Percentiles rank a stretch among this genome's conserved stretches.
Evolutionary conservation across 2,329 filamentous ascomycete species (phyloP).

Genomic region (Sporothrix pallida): DNA sequence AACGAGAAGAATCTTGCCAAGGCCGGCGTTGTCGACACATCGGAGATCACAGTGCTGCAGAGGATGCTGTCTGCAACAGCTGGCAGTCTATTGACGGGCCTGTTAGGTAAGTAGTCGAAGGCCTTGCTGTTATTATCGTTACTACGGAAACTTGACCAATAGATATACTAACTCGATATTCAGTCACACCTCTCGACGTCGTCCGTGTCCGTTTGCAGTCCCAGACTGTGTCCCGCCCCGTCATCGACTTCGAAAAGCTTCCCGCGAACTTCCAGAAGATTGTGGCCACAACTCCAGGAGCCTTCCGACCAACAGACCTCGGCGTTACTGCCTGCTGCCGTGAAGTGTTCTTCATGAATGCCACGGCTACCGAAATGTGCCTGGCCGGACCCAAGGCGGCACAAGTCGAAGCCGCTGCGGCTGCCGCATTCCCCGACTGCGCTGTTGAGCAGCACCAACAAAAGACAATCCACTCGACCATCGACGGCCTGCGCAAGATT

Average conservation of each 20-base stretch:
- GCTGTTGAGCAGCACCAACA: constrained; percentile 86
- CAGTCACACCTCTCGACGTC: constrained; percentile 94
- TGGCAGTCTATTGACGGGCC: constrained; percentile 85
- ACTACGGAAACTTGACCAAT: too few relatives aligned
- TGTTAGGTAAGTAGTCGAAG: constrained; percentile 67
- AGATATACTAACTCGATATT: not conserved
- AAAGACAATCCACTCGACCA: constrained; percentile 83
- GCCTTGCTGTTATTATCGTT: too few relatives aligned
- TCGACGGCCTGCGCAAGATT: constrained; percentile 93
- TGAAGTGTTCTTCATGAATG: constrained; percentile 95
- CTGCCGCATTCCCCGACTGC: constrained; percentile 65
- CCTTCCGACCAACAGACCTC: constrained; percentile 77
- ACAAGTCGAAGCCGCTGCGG: constrained; percentile 54
- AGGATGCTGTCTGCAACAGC: constrained; percentile 95
- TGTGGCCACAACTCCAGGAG: constrained; percentile 63
- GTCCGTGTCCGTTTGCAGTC: constrained; percentile 94
- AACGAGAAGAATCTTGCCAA: constrained; percentile 40
- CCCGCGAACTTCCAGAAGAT: constrained; percentile 62
- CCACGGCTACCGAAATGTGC: constrained; percentile 75
- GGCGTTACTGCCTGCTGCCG: constrained; percentile 94
- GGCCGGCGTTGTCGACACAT: constrained; percentile 47
- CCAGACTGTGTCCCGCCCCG: constrained; percentile 58
- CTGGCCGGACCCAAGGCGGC: constrained; percentile 69
- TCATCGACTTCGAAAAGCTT: constrained; percentile 49
- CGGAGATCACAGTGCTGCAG: constrained; percentile 79